Evolutionary conservation across 495 filamentous ascomycete genomes (phyloP), one percentile per base, ranked within the genome.

Genomic region (Penicillium paradoxum): DNA sequence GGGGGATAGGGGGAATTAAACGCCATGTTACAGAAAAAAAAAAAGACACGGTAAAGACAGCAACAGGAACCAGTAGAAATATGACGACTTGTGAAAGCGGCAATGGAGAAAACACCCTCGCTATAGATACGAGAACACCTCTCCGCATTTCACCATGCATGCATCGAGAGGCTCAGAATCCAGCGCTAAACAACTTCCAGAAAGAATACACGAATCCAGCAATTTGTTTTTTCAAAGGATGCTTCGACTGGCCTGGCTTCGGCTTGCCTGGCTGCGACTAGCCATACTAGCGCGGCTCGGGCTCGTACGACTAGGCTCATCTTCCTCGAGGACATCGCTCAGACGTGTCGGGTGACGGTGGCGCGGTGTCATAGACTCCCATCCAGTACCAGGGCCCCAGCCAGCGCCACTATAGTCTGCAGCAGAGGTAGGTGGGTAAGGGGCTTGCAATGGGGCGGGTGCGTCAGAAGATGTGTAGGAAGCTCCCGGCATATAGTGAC

Each of bases 341-440:
- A 98, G 72, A 47, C 93, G 76, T 3, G 92, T 97, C 0, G 92
- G 92, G 71, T 97, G 93, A 62, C 96, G 91, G 72, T 97, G 93
- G 43, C 91, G 78, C n/a, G 87, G 82, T 48, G 90, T 79, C 42
- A 78, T 53, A 8, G 77, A 66, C 46, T 93, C 90, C 91, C 91
- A 97, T 8, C 83, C 86, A 0, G 77, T 67, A 2, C 75, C 78
- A 6, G 55, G 56, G 8, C 85, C 84, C 72, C 86, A 93, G 11
- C 83, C 87, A 19, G 80, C 69, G 6, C 83, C 83, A 37, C 74
- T 79, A 54, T 84, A 84, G 52, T 83, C 80, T 53, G 70, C 56
- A 11, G 63, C 62, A 6, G 61, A 43, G 29, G 30, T 56, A 10
- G 66, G 68, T 5, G 62, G 57, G 46, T 72, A 67, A 1, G 62